Evolutionary conservation across 140 eudicot genomes (phyloP).

Genomic region (Flaveria floridana): DNA sequence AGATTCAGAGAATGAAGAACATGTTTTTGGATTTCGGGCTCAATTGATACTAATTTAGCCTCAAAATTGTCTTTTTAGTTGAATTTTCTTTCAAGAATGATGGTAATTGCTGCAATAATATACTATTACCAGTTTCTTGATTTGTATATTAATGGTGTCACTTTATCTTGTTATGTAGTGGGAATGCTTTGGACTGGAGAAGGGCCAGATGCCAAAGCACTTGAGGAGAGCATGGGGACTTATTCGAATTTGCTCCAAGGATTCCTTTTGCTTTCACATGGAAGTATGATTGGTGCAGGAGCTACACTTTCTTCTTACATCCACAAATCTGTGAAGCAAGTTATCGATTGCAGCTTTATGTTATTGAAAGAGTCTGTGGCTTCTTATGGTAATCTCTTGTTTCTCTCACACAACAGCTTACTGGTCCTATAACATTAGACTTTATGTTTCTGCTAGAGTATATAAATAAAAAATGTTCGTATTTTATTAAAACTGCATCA

Average conservation of each 20-base stretch:
- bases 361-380: conserved; percentile 64
- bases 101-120: neutral
- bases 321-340: conserved; percentile 61
- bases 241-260: conserved; percentile 84
- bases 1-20: conserved; percentile 13
- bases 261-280: conserved; percentile 72
- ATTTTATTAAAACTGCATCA: neutral
- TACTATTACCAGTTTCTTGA: neutral
- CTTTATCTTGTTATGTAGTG: conserved; percentile 38
- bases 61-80: neutral
- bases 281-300: conserved; percentile 83
- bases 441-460: neutral
- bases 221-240: conserved; percentile 76
- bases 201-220: conserved; percentile 59
- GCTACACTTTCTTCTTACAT: conserved; percentile 71
- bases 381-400: conserved; percentile 68
- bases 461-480: neutral
- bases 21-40: neutral
- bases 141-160: neutral
- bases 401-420: neutral
- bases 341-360: conserved; percentile 78
- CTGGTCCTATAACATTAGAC: neutral
- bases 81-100: conserved; percentile 6
- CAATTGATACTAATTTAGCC: neutral
- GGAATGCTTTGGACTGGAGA: conserved; percentile 89